Conservation (phyloP, 352 stramenopile genomes). For the Phytophthora colocasiae region DNA sequence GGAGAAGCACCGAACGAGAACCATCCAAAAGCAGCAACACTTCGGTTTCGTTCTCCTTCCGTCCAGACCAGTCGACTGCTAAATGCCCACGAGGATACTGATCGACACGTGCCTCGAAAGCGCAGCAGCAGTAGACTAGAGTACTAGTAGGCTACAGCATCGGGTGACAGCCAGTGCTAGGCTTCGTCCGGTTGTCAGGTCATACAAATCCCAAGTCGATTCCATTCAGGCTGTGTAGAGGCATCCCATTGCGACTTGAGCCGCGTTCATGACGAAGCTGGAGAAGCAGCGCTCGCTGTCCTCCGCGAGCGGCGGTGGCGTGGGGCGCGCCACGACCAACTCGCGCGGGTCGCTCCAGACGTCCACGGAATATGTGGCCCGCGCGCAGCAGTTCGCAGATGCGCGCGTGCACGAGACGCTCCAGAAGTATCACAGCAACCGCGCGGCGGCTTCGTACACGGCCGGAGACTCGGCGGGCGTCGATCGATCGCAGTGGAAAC, state of each 20-base stretch:
- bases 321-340: conserved; percentile 14
- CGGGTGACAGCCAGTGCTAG: conserved; percentile 7
- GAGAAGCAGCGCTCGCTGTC: conserved; percentile 24
- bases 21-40: background rate
- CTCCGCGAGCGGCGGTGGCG: conserved; percentile 13
- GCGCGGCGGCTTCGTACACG: conserved; percentile 30
- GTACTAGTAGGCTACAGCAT: background rate
- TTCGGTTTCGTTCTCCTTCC: background rate
- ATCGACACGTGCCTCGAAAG: background rate
- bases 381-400: conserved; percentile 43
- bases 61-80: too few species aligned
- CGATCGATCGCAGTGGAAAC: conserved; percentile 54
- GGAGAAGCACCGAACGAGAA: background rate
- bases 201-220: conserved; percentile 14
- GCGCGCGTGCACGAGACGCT: conserved; percentile 43
- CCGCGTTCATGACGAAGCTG: conserved; percentile 20
- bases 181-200: conserved; percentile 6
- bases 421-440: conserved; percentile 51
- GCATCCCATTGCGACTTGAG: conserved; percentile 7
- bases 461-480: conserved; percentile 19
- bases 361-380: conserved; percentile 39
- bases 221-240: conserved; percentile 4
- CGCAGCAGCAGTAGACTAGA: too few species aligned
- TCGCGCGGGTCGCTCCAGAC: conserved; percentile 34
- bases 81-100: background rate